Base-by-base conservation (phyloP, 2,329 filamentous ascomycete species). In the Neodidymelliopsis sp. region DNA sequence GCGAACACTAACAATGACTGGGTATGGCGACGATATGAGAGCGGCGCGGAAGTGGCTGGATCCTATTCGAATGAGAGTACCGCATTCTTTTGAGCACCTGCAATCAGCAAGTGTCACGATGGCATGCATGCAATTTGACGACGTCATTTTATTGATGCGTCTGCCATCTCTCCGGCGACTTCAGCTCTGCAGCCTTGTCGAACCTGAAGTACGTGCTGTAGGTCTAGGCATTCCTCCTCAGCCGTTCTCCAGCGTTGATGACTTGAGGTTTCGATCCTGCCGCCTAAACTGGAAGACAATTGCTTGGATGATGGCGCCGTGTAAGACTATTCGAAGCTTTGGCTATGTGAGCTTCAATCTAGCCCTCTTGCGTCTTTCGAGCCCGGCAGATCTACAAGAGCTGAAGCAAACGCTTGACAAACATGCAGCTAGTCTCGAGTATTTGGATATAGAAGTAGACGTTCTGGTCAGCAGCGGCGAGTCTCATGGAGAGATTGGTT, bases 271-370 rank as follows among this genome's bases (percentile, higher is more conserved):
- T 19, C 35, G 47, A 12, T 40, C 41, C 2, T 50, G 47, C 37
- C 47, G 47, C 6, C 27, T 50, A 16, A 50, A 50, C 10, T 50
- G 47, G 47, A 45, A 50, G 19, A 45, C 47, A 2, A 30, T 45
- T 2, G 47, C 40, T 16, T 50, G 47, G 47, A 50, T 45, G 19
- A 50, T 50, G 36, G 40, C 47, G n/a, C 40, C 41, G 7, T 50
- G 47, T 16, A 50, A 36, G 18, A 24, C 13, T n/a, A 9, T 50
- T 23, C 35, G 25, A 24, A 30, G 40, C 19, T 50, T 50, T 27
- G 40, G 29, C 40, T 50, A 40, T 22, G 41, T 50, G 16, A 50
- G 47, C 25, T 50, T 50, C 47, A 50, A 50, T 8, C 35, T 50
- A 2, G 47, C 47, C 2, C 30, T 50, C 19, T 6, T 50, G 11